Base-by-base conservation (phyloP, 805 yeast species). In the Sugiyamaella lignohabitans region DNA sequence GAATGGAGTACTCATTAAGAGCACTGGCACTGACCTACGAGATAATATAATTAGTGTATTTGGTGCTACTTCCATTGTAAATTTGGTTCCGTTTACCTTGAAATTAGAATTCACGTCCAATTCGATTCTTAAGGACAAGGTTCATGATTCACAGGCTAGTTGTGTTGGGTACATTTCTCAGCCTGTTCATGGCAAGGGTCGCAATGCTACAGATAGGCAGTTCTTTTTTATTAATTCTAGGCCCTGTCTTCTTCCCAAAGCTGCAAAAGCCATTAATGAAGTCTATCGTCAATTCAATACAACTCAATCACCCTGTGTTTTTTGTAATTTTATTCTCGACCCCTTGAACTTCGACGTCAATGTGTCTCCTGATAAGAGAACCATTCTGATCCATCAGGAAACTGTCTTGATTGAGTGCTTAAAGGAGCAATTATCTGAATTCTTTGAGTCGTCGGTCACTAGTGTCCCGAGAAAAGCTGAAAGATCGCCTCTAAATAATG, bases 331-430 rank as follows among this genome's bases (percentile, higher is more conserved):
- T 18, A 57, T 59, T 11, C 59, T 87, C 4, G 72, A 75, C 36
- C 70, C 84, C 0, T 18, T 42, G 6, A 41, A 43, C 17, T 62
- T 62, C n/a, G 98, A 93, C 64, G 72, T 93, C 17, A 93, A 93
- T 63, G 84, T 93, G 1, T 82, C 96, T 0, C 98, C 98, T 0
- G 97, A 93, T 61, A 93, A 93, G 60, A 70, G 91, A 44, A 76
- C 79, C 2, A 71, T 89, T 1, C 59, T 85, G 56, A 59, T 88
- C 1, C 87, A 82, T 49, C 71, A 79, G 51, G 97, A 89, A 61
- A 60, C 64, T 2, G 61, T 66, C n/a, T 60, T 89, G 1, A 54
- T 84, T 3, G 84, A 80, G 29, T 64, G 66, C 1, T 52, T 91
- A 3, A 69, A 78, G 45, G 75, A 70, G n/a, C 61, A 68, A n/a